A percentile compares a stretch with the other conserved stretches of the same genome.
Conservation (phyloP, 1,284 basidiomycete species). For the Pulveroboletus sp. region DNA sequence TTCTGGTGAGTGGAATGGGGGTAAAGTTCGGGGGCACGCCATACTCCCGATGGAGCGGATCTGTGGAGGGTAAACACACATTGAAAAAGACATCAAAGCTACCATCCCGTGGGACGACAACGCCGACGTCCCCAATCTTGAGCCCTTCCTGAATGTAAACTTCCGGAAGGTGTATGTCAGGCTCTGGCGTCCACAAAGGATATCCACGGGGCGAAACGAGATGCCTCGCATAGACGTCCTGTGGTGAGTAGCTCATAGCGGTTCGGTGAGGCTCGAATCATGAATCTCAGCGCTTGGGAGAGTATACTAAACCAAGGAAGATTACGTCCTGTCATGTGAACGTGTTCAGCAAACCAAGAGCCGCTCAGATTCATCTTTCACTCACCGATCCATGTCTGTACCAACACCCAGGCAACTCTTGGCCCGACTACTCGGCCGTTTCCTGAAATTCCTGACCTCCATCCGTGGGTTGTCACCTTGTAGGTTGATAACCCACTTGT, state of each 20-base stretch:
- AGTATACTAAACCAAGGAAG: too few relatives aligned
- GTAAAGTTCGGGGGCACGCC: conserved; percentile 17
- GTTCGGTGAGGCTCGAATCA: not conserved
- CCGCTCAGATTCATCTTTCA: too few relatives aligned
- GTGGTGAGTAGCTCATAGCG: conserved; percentile 10
- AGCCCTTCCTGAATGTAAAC: conserved; percentile 23
- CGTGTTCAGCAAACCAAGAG: too few relatives aligned
- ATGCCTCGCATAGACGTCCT: conserved; percentile 15
- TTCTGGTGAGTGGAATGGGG: conserved; percentile 2
- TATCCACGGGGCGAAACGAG: conserved; percentile 28
- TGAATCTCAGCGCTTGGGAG: not conserved
- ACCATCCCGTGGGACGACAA: conserved; percentile 29
- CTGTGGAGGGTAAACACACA: conserved; percentile 16
- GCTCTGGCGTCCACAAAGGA: conserved; percentile 33
- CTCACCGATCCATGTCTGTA: not conserved
- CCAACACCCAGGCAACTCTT: not conserved
- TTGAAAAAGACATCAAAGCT: conserved; percentile 35
- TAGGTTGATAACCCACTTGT: conserved; percentile 8
- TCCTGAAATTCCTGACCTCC: conserved; percentile 9
- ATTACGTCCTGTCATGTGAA: too few relatives aligned
- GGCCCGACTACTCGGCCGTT: conserved; percentile 7
- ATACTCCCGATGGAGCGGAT: conserved; percentile 12
- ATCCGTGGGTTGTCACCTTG: not conserved
- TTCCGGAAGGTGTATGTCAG: conserved; percentile 22
- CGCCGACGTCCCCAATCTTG: conserved; percentile 34